Evolutionary conservation across 2,329 filamentous ascomycete genomes (phyloP), one percentile per base, ranked within the genome.

Genomic region (Harringtonia lauricola): DNA sequence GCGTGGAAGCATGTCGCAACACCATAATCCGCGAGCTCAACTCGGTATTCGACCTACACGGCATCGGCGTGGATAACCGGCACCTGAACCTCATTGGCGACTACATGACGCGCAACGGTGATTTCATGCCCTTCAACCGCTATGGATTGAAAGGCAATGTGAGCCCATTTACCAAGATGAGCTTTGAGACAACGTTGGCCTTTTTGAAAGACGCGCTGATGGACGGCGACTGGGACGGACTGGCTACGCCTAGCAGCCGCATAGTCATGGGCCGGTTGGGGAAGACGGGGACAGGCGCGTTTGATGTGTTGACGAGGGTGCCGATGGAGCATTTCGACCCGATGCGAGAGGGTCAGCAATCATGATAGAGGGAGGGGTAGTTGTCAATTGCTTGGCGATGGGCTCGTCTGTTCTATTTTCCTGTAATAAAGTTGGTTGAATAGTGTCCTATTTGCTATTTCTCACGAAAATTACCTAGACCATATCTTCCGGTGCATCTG

Each of bases 141-240:
- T 94, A 86, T 58, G 92, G 90, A 1, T 70, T 98, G 48, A 81
- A 79, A 58, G 81, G 85, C 51, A 89, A 86, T 56, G 82, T 90
- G 24, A 89, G 82, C 52, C 88, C 92, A 0, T 90, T 98, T 54
- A 90, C 92, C 65, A 96, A 96, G 74, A 96, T 96, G 90, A 94
- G 86, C 62, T 98, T 96, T 66, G 92, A 98, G 74, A 98, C 92
- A 4, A 98, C 92, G 3, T 76, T 96, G 33, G 82, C 84, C 1
- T 95, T 95, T 70, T 71, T 98, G 56, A 89, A 85, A 62, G 92
- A 96, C 58, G 89, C 92, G 2, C 83, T 95, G 22, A 68, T 94
- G 46, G 87, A 94, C 57, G 81, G 86, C 40, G 92, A 96, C 62
- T 86, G 79, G 72, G 92, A 98, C 62, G 84, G 92, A 55, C 68